phyloP scores from a whole-genome alignment of 1,284 basidiomycete genomes.

The Ustilago vetiveriae region DNA sequence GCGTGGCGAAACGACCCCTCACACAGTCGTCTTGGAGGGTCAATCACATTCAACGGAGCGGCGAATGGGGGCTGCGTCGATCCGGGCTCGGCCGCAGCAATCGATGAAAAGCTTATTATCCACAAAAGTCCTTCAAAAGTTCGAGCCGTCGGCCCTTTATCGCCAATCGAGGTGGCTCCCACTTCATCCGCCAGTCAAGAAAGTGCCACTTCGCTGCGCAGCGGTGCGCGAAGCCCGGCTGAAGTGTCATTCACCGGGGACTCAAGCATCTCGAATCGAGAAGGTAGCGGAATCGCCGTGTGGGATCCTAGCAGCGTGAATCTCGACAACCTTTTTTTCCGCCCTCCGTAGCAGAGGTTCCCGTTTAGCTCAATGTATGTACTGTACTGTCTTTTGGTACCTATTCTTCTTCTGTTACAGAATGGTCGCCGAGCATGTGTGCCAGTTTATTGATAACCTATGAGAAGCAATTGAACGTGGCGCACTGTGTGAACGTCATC shows the following conservation, averaged over 20 bases:
- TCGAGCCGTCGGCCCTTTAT: too few species aligned
- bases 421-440: too few species aligned
- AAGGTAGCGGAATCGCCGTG: neutral
- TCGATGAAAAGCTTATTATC: neutral
- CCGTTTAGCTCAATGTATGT: neutral
- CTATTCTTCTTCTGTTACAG: too few species aligned
- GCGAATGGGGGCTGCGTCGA: neutral
- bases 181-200: too few species aligned
- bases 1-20: neutral
- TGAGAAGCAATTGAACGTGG: too few species aligned
- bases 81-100: neutral
- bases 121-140: neutral
- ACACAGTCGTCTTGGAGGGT: neutral
- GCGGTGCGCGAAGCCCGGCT: too few species aligned
- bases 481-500: too few species aligned
- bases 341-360: constrained; percentile 11
- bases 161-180: too few species aligned
- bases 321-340: constrained; percentile 29
- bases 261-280: too few species aligned
- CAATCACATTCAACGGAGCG: neutral
- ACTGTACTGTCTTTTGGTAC: neutral
- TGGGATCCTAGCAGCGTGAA: constrained; percentile 23
- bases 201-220: too few species aligned
- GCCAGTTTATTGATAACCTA: too few species aligned
- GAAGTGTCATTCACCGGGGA: too few species aligned